phyloP scores from a whole-genome alignment of 257 asterid genomes.

The Cynanchum wilfordii region DNA sequence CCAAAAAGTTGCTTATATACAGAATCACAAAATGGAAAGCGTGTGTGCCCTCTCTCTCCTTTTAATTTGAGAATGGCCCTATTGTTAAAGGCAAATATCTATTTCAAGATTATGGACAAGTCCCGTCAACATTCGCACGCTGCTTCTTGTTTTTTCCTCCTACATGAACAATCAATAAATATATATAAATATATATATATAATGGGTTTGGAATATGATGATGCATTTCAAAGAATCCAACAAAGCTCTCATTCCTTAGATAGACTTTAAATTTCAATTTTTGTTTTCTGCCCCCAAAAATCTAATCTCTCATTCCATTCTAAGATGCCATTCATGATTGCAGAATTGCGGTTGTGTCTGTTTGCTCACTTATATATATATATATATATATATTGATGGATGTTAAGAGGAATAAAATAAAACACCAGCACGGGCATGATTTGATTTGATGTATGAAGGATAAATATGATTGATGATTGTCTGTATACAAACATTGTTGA shows the following conservation, averaged over 20 bases:
- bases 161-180: too few species aligned
- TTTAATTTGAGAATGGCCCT: background rate
- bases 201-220: background rate
- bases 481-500: too few species aligned
- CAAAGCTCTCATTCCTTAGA: background rate
- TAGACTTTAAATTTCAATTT: too few species aligned
- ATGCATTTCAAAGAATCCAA: background rate
- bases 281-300: background rate
- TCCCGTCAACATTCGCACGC: constrained; percentile 35
- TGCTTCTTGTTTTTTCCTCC: background rate
- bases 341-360: background rate
- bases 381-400: too few species aligned
- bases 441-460: too few species aligned
- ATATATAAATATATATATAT: too few species aligned
- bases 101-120: constrained; percentile 16
- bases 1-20: background rate
- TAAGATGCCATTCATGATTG: background rate
- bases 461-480: too few species aligned
- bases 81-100: constrained; percentile 11
- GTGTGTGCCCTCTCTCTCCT: background rate
- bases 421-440: too few species aligned
- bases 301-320: background rate
- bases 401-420: too few species aligned
- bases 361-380: too few species aligned
- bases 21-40: background rate